Conservation (phyloP, 352 stramenopile genomes). For the Phytopythium litorale region DNA sequence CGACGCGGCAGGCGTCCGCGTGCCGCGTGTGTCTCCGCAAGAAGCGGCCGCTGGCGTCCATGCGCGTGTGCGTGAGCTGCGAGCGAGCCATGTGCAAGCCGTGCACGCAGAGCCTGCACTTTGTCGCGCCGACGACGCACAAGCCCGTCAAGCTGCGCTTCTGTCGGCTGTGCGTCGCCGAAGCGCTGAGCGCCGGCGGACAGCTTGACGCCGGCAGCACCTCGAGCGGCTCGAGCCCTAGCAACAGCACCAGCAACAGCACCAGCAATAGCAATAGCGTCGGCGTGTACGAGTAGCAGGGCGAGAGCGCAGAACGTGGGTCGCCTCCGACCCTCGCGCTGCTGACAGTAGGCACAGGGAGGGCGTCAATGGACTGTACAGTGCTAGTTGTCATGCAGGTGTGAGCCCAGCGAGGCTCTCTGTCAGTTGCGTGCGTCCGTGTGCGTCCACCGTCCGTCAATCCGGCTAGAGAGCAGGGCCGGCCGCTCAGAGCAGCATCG, state of each 20-base stretch:
- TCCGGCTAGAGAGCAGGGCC: too few relatives aligned
- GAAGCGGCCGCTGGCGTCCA: neutral
- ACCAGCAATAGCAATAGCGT: neutral
- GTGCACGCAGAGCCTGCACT: neutral
- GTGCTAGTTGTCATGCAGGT: too few relatives aligned
- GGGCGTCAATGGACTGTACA: too few relatives aligned
- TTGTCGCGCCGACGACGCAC: neutral
- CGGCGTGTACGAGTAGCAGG: neutral
- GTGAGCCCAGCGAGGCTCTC: too few relatives aligned
- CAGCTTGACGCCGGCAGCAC: neutral
- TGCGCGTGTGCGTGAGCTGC: neutral
- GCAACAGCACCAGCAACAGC: neutral
- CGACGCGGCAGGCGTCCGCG: neutral
- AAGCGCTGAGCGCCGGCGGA: neutral
- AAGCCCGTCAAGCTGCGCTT: neutral
- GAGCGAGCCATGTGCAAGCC: neutral
- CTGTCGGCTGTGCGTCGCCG: neutral
- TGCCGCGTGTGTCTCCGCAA: neutral
- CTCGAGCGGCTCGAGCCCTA: neutral
- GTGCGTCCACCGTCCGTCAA: too few relatives aligned
- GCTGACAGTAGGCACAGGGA: too few relatives aligned
- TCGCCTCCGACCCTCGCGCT: too few relatives aligned
- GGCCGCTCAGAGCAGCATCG: too few relatives aligned
- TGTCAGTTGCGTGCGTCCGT: too few relatives aligned
- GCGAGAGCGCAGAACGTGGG: too few relatives aligned